Base-by-base conservation (phyloP, 306 rosid genomes). In the Sesbania bispinosa region DNA sequence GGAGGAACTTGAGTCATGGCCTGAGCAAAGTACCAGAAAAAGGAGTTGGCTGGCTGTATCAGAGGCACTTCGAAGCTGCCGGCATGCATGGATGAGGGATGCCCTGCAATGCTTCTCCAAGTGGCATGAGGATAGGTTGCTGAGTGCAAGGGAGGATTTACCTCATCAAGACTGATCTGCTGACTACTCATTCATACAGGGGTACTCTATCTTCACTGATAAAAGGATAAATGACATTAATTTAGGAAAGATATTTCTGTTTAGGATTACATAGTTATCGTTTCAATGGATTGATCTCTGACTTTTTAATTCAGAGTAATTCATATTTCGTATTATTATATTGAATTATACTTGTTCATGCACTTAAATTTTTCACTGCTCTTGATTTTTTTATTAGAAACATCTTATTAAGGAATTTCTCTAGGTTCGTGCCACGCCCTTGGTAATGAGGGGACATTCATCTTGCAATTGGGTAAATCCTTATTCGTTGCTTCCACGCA, bases 61-160 rank as follows among this genome's bases (percentile, higher is more conserved):
- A 1, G 92, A 88, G 68, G 95, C 97, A 9, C 21, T 55, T 13
- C 84, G 67, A 70, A 85, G 83, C 16, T 87, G 92, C 80, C 82
- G 97, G 55, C 95, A 90, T 67, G 82, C 85, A 27, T 90, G 95
- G 97, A 86, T 88, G 97, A 90, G 88, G 74, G 89, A 88, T 64
- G 90, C 90, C 52, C 78, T 90, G n/a, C 81, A 66, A 27, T 84
- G 86, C 69, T 90, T 90, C 78, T 62, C 82, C 51, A 78, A 86
- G 68, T 86, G 95, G 90, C 88, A 70, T 36, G 80, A 82, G 43
- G 69, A 78, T 36, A 74, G 72, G 61, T 65, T 62, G 80, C 42
- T 11, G 61, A 68, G 62, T 65, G 82, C 53, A 72, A 62, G 64
- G 75, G 64, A 67, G 63, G 65, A 67, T 57, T 21, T 23, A 27